Conservation (phyloP, 352 stramenopile genomes). For the Chrysophaeum taylorii region DNA sequence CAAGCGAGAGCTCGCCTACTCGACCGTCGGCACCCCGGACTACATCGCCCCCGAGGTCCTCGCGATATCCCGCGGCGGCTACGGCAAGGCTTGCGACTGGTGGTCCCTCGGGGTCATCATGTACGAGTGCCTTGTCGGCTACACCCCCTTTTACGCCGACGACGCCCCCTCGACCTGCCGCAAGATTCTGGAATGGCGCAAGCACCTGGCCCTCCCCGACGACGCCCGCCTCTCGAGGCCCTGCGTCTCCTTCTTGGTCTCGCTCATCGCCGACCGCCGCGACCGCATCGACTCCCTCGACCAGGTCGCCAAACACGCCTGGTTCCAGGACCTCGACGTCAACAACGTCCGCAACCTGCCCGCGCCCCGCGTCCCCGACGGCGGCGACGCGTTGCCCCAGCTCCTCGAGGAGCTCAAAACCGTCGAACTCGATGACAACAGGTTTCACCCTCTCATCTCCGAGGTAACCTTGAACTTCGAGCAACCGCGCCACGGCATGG, state of each 20-base stretch:
- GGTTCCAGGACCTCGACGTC: slow-evolving; percentile 88
- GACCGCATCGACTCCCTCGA: slow-evolving; percentile 79
- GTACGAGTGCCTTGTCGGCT: slow-evolving; percentile 97
- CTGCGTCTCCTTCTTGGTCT: slow-evolving; percentile 56
- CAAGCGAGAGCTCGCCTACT: slow-evolving; percentile 81
- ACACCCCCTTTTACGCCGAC: slow-evolving; percentile 97
- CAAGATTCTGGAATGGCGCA: slow-evolving; percentile 77
- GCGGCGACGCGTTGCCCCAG: slow-evolving; percentile 73
- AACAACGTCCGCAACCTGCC: slow-evolving; percentile 59
- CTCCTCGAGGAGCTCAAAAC: slow-evolving; percentile 77
- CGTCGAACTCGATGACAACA: slow-evolving; percentile 42
- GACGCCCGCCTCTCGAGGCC: slow-evolving; percentile 34
- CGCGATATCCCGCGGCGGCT: slow-evolving; percentile 67
- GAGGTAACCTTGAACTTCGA: slow-evolving; percentile 26
- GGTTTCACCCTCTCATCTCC: slow-evolving; percentile 20
- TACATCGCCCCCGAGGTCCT: slow-evolving; percentile 98
- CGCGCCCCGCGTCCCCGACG: slow-evolving; percentile 72
- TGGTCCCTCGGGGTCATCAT: slow-evolving; percentile 98
- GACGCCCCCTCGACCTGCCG: slow-evolving; percentile 83
- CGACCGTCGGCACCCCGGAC: slow-evolving; percentile 95
- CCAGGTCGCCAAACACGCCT: slow-evolving; percentile 92
- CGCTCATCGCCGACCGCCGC: slow-evolving; percentile 84
- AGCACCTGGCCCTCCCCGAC: slow-evolving; percentile 42
- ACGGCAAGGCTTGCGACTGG: slow-evolving; percentile 89
- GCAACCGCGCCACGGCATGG: slow-evolving; percentile 56